A percentile compares a stretch with the other conserved stretches of the same genome.
Evolutionary conservation across 2,329 filamentous ascomycete species (phyloP).

Genomic region (Hymenoscyphus occultus): DNA sequence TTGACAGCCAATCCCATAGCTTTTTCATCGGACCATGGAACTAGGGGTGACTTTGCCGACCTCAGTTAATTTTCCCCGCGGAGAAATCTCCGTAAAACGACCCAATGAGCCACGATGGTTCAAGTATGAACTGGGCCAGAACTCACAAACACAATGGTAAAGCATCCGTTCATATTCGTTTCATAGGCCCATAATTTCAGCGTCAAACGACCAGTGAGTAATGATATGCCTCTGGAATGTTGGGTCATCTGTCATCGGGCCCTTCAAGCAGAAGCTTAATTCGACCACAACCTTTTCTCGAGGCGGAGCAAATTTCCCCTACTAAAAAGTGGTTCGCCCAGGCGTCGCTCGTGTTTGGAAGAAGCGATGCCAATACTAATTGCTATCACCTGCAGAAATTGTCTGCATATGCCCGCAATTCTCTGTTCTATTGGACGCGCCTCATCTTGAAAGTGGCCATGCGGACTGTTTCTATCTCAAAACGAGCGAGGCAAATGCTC

Average conservation of each 20-base stretch:
- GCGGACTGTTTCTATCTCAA: conserved; percentile 15
- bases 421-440: conserved; percentile 13
- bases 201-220: conserved; percentile 10
- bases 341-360: conserved; percentile 11
- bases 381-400: conserved; percentile 22
- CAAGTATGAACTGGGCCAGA: neutral
- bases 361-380: conserved; percentile 13
- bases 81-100: neutral
- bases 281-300: conserved; percentile 16
- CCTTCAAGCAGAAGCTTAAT: conserved; percentile 19
- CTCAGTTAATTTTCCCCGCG: neutral
- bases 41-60: neutral
- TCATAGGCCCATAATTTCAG: conserved; percentile 9
- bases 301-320: conserved; percentile 1
- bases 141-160: conserved; percentile 1
- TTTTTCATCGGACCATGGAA: neutral
- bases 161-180: neutral
- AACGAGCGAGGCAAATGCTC: conserved; percentile 19
- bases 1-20: neutral
- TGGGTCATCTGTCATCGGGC: conserved; percentile 2
- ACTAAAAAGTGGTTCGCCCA: conserved; percentile 17
- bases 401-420: conserved; percentile 14
- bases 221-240: neutral
- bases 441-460: conserved; percentile 13
- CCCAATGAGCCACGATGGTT: neutral